Percentiles rank a stretch among this genome's conserved stretches.
Conservation (phyloP, 1,139 yeast species). For the Candida tetrigidarum region DNA sequence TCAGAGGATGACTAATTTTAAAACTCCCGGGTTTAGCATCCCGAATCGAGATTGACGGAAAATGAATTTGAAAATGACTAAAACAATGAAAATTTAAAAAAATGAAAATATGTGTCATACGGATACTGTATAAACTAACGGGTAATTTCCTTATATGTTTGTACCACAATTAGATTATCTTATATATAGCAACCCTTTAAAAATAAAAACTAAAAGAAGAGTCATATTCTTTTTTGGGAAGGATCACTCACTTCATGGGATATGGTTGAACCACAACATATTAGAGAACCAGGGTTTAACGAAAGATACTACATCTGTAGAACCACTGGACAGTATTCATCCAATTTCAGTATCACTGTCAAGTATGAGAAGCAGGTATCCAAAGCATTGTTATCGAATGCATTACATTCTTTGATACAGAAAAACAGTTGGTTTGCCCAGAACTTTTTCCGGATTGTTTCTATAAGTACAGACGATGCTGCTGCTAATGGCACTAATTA, state of each 20-base stretch:
- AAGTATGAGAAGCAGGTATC: constrained; percentile 25
- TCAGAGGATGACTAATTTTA: too few species aligned
- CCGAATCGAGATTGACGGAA: too few species aligned
- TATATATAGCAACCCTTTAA: too few species aligned
- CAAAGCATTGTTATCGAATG: constrained; percentile 27
- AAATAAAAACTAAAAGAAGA: too few species aligned
- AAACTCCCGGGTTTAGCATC: too few species aligned
- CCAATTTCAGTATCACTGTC: constrained; percentile 34
- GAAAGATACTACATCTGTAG: constrained; percentile 35
- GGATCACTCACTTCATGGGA: too few species aligned
- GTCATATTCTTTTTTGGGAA: background rate
- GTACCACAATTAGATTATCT: too few species aligned
- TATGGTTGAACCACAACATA: constrained; percentile 17
- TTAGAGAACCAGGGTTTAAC: constrained; percentile 19
- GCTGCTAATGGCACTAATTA: constrained; percentile 21
- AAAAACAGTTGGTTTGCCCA: constrained; percentile 26
- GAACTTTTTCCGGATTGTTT: constrained; percentile 23
- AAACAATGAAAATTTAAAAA: too few species aligned
- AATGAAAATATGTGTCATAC: too few species aligned
- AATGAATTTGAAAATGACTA: too few species aligned
- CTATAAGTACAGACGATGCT: constrained; percentile 16
- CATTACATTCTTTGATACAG: constrained; percentile 25
- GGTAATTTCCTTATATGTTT: too few species aligned
- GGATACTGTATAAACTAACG: too few species aligned
- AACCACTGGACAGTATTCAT: constrained; percentile 24